Percentiles rank a stretch among this genome's conserved stretches.
These are phyloP conservation scores for Phytopythium cucurbitacearum DNA, from an alignment of 352 stramenopile genomes.

Conservation along the genomic window DNA sequence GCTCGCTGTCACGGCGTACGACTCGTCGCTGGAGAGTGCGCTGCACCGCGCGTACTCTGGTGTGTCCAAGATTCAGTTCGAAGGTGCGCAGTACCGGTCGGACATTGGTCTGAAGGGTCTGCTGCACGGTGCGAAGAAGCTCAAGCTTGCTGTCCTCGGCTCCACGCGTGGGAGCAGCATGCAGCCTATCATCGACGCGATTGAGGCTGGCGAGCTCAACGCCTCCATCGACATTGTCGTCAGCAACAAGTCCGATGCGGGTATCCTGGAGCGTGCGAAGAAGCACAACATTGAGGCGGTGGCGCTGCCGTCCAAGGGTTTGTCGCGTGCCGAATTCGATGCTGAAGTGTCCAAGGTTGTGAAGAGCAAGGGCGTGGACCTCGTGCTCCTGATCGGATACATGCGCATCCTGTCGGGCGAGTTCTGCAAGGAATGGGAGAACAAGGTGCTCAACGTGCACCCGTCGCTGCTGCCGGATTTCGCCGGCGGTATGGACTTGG, in stretches of 20 bases:
- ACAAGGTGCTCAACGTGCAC: slow-evolving; percentile 99
- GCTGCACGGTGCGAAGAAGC: slow-evolving; percentile 80
- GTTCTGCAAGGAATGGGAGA: slow-evolving; percentile 95
- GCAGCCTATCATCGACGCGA: slow-evolving; percentile 96
- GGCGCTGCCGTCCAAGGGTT: slow-evolving; percentile 59
- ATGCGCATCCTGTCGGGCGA: slow-evolving; percentile 98
- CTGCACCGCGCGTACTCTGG: slow-evolving; percentile 91
- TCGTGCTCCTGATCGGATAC: slow-evolving; percentile 98
- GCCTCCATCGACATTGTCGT: slow-evolving; percentile 95
- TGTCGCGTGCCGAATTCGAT: slow-evolving; percentile 93
- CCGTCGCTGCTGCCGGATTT: slow-evolving; percentile 98
- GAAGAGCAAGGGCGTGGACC: slow-evolving; percentile 90
- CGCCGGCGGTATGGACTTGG: slow-evolving; percentile 98
- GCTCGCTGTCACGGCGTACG: slow-evolving; percentile 94
- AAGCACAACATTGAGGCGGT: slow-evolving; percentile 66
- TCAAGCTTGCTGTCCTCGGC: slow-evolving; percentile 93
- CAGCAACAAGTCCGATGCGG: slow-evolving; percentile 92
- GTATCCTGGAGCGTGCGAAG: slow-evolving; percentile 94
- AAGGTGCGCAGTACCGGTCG: slow-evolving; percentile 93
- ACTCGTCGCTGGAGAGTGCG: slow-evolving; percentile 87
- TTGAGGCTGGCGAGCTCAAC: slow-evolving; percentile 82
- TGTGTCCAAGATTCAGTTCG: slow-evolving; percentile 86
- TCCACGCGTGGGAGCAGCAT: slow-evolving; percentile 95
- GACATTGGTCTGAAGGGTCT: slow-evolving; percentile 96
- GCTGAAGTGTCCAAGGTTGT: slow-evolving; percentile 92